Evolutionary conservation across 2,329 filamentous ascomycete genomes (phyloP).

Genomic region (Stagonosporopsis rhizophila): DNA sequence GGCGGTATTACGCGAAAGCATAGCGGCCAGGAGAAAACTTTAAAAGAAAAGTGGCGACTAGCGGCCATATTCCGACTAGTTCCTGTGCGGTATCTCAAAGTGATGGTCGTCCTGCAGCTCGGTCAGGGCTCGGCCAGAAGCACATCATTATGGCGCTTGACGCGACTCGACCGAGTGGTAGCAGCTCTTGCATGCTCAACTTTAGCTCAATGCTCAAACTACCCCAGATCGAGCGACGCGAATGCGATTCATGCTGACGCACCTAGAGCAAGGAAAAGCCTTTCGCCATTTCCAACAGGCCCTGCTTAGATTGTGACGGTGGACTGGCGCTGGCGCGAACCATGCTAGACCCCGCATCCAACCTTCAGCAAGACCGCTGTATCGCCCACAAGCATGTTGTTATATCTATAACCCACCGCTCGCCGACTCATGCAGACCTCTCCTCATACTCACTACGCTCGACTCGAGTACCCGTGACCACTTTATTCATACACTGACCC

Average conservation of each 20-base stretch:
- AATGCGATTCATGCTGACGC: slow-evolving; percentile 40
- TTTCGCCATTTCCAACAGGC: slow-evolving; percentile 31
- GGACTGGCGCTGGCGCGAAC: slow-evolving; percentile 45
- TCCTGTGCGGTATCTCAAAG: slow-evolving; percentile 18
- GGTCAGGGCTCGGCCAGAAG: slow-evolving; percentile 39
- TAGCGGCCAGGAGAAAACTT: slow-evolving; percentile 30
- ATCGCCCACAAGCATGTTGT: slow-evolving; percentile 33
- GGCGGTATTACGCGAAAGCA: slow-evolving; percentile 23
- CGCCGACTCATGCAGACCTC: slow-evolving; percentile 34
- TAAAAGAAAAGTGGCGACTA: slow-evolving; percentile 40
- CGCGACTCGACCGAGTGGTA: slow-evolving; percentile 26
- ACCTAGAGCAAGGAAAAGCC: slow-evolving; percentile 36
- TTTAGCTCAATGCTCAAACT: slow-evolving; percentile 25
- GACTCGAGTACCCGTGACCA: slow-evolving; percentile 25
- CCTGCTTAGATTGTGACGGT: slow-evolving; percentile 36
- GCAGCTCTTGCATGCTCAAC: slow-evolving; percentile 25
- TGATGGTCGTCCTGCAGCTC: slow-evolving; percentile 33
- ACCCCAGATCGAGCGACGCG: slow-evolving; percentile 39
- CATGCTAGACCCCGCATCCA: slow-evolving; percentile 46
- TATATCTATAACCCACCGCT: slow-evolving; percentile 40
- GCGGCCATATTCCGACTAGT: slow-evolving; percentile 32
- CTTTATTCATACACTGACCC: slow-evolving; percentile 23
- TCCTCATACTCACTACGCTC: slow-evolving; percentile 34
- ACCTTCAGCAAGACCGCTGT: slow-evolving; percentile 30
- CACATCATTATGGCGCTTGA: slow-evolving; percentile 32